Evolutionary conservation across 2,329 filamentous ascomycete genomes (phyloP).

Genomic region (Cordyceps farinosa): DNA sequence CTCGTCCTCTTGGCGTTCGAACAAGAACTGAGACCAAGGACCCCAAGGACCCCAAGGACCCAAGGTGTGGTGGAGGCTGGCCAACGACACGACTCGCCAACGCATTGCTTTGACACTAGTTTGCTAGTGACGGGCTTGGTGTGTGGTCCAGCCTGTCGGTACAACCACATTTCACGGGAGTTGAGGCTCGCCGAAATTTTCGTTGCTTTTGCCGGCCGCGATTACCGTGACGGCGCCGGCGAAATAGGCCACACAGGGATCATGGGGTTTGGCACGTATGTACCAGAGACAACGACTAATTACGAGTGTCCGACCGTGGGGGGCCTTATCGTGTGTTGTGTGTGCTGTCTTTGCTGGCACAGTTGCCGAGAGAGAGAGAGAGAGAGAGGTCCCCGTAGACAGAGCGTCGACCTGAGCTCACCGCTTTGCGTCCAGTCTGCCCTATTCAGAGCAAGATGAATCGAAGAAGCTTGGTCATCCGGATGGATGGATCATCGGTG

Average conservation of each 20-base stretch:
- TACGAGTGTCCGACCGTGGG: background rate
- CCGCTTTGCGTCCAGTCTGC: no score
- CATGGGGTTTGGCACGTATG: background rate
- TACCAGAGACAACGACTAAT: conserved; percentile 1
- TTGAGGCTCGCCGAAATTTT: background rate
- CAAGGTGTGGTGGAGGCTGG: background rate
- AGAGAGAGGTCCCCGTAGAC: background rate
- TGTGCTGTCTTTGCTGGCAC: no score
- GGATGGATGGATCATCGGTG: no score
- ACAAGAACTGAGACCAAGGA: background rate
- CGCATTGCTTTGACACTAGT: background rate
- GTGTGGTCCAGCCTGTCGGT: background rate
- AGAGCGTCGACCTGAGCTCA: no score
- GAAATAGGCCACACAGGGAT: background rate
- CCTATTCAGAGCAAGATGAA: no score
- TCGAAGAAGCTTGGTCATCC: no score
- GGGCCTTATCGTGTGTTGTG: background rate
- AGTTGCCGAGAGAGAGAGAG: background rate
- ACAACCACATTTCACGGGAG: background rate
- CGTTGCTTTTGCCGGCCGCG: background rate
- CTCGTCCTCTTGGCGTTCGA: background rate
- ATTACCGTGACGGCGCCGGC: background rate
- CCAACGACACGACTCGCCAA: background rate
- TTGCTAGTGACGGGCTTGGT: background rate
- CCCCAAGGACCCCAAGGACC: background rate